Conservation (phyloP, 306 rosid species). For the Carpinus fangiana region DNA sequence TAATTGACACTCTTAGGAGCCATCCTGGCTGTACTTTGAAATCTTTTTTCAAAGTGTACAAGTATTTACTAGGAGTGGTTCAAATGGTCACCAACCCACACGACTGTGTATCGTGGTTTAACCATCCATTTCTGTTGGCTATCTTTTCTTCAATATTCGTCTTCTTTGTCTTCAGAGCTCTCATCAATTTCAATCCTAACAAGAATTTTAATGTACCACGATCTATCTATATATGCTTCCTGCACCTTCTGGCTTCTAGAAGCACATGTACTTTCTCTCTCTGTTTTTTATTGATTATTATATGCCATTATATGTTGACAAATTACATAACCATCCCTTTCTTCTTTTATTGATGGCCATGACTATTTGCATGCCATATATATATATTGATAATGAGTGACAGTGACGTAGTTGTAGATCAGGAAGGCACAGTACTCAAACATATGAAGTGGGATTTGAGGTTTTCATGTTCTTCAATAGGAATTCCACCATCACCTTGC, state of each 20-base stretch:
- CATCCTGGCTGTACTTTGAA: background rate
- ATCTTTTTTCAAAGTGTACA: slow-evolving; percentile 9
- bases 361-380: too few species aligned
- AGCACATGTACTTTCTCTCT: slow-evolving; percentile 24
- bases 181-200: slow-evolving; percentile 72
- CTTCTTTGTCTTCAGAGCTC: slow-evolving; percentile 33
- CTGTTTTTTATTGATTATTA: background rate
- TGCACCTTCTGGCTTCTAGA: slow-evolving; percentile 46
- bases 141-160: slow-evolving; percentile 19
- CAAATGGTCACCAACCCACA: slow-evolving; percentile 74
- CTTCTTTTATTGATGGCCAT: background rate
- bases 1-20: background rate
- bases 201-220: slow-evolving; percentile 33
- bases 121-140: slow-evolving; percentile 26
- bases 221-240: slow-evolving; percentile 14
- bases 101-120: slow-evolving; percentile 34
- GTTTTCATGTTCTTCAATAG: too few species aligned
- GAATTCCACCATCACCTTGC: too few species aligned
- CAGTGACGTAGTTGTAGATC: too few species aligned
- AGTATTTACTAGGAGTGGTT: slow-evolving; percentile 58
- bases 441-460: too few species aligned
- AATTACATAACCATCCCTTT: background rate
- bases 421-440: too few species aligned
- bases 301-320: background rate
- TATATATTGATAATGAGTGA: too few species aligned